A percentile compares a stretch with the other conserved stretches of the same genome.
Evolutionary conservation across 139 green algal species (phyloP).

Genomic region (Chlamydomonas schloesseri): DNA sequence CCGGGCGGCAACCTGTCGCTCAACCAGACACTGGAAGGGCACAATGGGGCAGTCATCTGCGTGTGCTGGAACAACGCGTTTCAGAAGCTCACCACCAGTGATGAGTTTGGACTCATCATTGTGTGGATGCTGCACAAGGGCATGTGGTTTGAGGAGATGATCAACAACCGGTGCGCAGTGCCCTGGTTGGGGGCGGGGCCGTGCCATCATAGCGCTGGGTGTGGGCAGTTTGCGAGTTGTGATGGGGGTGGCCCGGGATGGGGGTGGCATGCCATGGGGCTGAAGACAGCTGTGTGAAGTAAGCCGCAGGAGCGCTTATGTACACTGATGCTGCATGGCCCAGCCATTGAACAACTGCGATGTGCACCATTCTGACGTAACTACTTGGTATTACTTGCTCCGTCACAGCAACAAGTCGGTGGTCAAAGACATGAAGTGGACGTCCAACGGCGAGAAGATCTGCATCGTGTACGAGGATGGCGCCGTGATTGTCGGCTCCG

Average conservation of each 20-base stretch:
- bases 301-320: too few species aligned
- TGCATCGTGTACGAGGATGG: slow-evolving; percentile 91
- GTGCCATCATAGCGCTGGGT: too few species aligned
- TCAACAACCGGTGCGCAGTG: slow-evolving; percentile 83
- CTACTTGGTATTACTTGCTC: too few species aligned
- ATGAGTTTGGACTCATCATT: slow-evolving; percentile 88
- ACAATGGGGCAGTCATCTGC: slow-evolving; percentile 73
- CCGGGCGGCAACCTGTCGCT: slow-evolving; percentile 68
- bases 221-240: too few species aligned
- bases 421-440: slow-evolving; percentile 88
- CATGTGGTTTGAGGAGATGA: slow-evolving; percentile 93
- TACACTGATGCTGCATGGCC: too few species aligned
- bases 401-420: slow-evolving; percentile 79
- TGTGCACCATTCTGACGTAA: too few species aligned
- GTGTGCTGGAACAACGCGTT: slow-evolving; percentile 84
- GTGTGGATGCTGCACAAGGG: slow-evolving; percentile 89
- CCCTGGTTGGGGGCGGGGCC: too few species aligned
- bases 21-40: slow-evolving; percentile 87
- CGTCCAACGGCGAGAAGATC: slow-evolving; percentile 83
- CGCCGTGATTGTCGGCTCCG: slow-evolving; percentile 85
- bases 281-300: too few species aligned
- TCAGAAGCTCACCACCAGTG: slow-evolving; percentile 86
- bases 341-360: too few species aligned
- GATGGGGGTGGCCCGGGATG: too few species aligned
- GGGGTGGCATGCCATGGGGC: too few species aligned